Conservation (phyloP, 2,329 filamentous ascomycete species). For the Aspergillus novofumigatus region DNA sequence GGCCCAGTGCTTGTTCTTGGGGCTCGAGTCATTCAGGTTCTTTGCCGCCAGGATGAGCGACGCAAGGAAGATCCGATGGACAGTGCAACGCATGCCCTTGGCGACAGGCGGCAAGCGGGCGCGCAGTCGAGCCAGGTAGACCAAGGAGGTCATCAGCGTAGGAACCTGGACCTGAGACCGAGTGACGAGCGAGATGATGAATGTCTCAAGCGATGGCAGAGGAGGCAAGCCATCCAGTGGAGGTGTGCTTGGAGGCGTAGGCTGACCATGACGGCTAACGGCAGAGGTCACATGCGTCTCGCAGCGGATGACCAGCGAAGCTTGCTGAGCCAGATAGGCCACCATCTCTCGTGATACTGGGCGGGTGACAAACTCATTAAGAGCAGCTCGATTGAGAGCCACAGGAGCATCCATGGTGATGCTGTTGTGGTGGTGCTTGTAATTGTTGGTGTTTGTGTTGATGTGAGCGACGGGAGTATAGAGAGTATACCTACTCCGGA, state of each 20-base stretch:
- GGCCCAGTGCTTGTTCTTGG: slow-evolving; percentile 99
- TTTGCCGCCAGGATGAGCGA: slow-evolving; percentile 69
- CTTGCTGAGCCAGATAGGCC: slow-evolving; percentile 43
- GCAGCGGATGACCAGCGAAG: slow-evolving; percentile 47
- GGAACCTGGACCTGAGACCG: slow-evolving; percentile 95
- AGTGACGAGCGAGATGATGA: slow-evolving; percentile 86
- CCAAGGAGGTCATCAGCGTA: slow-evolving; percentile 92
- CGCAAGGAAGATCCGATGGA: slow-evolving; percentile 93
- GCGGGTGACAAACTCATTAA: slow-evolving; percentile 45
- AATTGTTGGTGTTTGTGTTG: slow-evolving; percentile 1
- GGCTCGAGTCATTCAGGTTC: slow-evolving; percentile 97
- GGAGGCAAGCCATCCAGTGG: slow-evolving; percentile 47
- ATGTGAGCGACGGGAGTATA: not conserved
- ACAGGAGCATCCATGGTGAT: slow-evolving; percentile 12
- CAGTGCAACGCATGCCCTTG: slow-evolving; percentile 93
- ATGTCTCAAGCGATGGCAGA: slow-evolving; percentile 78
- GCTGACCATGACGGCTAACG: slow-evolving; percentile 46
- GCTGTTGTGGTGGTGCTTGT: slow-evolving; percentile 6
- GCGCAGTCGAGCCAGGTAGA: slow-evolving; percentile 84
- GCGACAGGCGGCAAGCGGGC: slow-evolving; percentile 85
- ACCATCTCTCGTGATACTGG: slow-evolving; percentile 49
- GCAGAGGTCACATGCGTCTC: slow-evolving; percentile 47
- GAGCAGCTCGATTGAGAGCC: slow-evolving; percentile 39
- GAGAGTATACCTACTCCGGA: not conserved
- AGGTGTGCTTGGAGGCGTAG: slow-evolving; percentile 58